phyloP scores from a whole-genome alignment of 345 rosid species.

The Atalantia buxifolia region DNA sequence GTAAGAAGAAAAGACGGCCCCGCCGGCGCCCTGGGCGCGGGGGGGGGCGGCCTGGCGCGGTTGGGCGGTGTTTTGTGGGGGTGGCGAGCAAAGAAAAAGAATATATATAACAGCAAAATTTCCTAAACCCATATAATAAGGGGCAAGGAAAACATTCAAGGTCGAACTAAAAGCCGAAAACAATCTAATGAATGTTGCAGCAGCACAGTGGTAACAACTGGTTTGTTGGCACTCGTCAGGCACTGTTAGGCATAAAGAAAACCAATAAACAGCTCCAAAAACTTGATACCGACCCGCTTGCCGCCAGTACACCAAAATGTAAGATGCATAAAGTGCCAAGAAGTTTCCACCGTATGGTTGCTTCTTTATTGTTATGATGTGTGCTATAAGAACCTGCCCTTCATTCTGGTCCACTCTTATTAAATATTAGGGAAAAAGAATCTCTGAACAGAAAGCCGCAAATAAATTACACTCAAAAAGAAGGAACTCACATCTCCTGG shows the following conservation, averaged over 20 bases:
- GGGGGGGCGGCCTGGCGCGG: too few species aligned
- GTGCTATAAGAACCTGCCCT: slow-evolving; percentile 21
- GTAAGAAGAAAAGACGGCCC: background rate
- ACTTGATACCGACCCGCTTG: background rate
- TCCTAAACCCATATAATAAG: slow-evolving; percentile 24
- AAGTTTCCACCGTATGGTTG: slow-evolving; percentile 4
- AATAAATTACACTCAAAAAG: slow-evolving; percentile 27
- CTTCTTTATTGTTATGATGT: slow-evolving; percentile 12
- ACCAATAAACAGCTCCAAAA: slow-evolving; percentile 1
- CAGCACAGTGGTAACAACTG: background rate
- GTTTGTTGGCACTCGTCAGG: background rate
- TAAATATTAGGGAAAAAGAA: slow-evolving; percentile 17
- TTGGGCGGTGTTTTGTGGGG: too few species aligned
- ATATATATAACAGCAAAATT: background rate
- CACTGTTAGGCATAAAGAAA: background rate
- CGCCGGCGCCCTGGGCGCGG: too few species aligned
- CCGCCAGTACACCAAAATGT: background rate
- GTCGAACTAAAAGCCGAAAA: background rate
- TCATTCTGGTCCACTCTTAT: slow-evolving; percentile 25
- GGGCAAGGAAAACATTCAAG: slow-evolving; percentile 30
- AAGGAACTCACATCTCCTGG: slow-evolving; percentile 22
- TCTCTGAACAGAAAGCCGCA: slow-evolving; percentile 32
- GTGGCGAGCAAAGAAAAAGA: too few species aligned
- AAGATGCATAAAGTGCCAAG: background rate
- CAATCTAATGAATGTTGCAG: background rate